Base-by-base conservation (phyloP, 2,329 filamentous ascomycete species). In the Scleromitrula shiraiana region DNA sequence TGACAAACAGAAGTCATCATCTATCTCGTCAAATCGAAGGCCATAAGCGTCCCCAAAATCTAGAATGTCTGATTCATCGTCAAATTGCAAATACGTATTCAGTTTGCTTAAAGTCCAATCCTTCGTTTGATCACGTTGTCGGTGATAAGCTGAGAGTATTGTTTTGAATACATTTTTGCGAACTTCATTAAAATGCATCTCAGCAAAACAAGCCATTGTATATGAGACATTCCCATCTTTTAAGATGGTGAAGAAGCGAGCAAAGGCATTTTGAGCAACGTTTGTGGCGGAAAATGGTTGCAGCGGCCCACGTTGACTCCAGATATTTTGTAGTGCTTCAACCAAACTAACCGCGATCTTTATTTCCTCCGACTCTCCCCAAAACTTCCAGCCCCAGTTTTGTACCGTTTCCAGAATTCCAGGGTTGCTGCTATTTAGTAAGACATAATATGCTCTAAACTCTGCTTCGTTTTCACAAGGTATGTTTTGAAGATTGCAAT, bases 161-260 rank as follows among this genome's bases (percentile, higher is more conserved):
- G 74, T 73, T 46, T 72, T 71, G 15, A 84, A 61, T 14, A 82
- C 75, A 10, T 73, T 71, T 46, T 77, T 76, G 33, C 81, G 77
- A 26, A 83, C 67, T 29, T 72, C 69, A 33, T 77, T 75, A 50
- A 85, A 83, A 58, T 82, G 78, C n/a, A 80, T 76, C 58, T 84
- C 80, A 6, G 80, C 80, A 51, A 85, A 76, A 56, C 81, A 84
- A 12, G 80, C 81, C 78, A 84, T 82, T 1, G 78, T 82, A 59
- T 84, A 85, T 0, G 81, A 83, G 2, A 82, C 74, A 14, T 68
- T 65, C 0, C 69, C 67, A 33, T 74, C 70, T 54, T 77, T 70
- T 23, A 84, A 67, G 40, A 84, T 79, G 20, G 73, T 69, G 58
- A 84, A 83, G 61, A 76, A 83, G 15, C 74, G 70, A 20, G 70